These are phyloP conservation scores for Neonectria faginata DNA, from an alignment of 2,329 filamentous ascomycete genomes.

Conservation along the genomic window DNA sequence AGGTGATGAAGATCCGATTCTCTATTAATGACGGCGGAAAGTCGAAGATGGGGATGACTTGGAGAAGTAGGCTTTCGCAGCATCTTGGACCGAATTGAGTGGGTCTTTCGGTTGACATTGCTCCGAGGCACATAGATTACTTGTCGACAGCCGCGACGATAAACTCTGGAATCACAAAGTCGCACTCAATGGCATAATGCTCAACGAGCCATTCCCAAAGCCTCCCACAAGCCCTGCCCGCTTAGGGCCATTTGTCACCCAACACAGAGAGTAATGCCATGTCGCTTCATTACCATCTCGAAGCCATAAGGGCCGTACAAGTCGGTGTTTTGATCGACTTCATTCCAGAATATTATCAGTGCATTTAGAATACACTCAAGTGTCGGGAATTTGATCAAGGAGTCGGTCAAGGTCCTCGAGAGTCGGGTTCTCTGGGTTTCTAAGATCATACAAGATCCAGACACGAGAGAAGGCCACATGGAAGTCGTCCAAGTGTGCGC, in stretches of 20 bases:
- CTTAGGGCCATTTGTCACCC: constrained; percentile 1
- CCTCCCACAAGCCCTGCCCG: neutral
- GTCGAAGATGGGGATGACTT: neutral
- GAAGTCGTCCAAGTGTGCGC: constrained; percentile 26
- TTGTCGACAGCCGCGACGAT: too few species aligned
- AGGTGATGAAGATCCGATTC: neutral
- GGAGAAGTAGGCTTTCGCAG: neutral
- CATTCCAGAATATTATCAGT: constrained; percentile 19
- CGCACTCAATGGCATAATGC: neutral
- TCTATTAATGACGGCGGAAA: neutral
- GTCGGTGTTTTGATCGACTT: constrained; percentile 13
- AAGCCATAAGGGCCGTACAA: constrained; percentile 20
- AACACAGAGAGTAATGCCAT: constrained; percentile 21
- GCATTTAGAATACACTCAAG: constrained; percentile 18
- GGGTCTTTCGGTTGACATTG: neutral
- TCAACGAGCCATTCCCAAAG: neutral
- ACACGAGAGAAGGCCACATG: constrained; percentile 22
- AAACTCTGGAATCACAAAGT: too few species aligned
- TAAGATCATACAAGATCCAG: constrained; percentile 21
- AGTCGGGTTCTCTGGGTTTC: constrained; percentile 14
- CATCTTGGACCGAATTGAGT: neutral
- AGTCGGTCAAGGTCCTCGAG: constrained; percentile 16
- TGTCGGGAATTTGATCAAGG: constrained; percentile 17
- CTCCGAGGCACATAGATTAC: neutral
- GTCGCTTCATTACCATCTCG: constrained; percentile 21